phyloP scores from a whole-genome alignment of 306 rosid species.

The Vigna radiata region DNA sequence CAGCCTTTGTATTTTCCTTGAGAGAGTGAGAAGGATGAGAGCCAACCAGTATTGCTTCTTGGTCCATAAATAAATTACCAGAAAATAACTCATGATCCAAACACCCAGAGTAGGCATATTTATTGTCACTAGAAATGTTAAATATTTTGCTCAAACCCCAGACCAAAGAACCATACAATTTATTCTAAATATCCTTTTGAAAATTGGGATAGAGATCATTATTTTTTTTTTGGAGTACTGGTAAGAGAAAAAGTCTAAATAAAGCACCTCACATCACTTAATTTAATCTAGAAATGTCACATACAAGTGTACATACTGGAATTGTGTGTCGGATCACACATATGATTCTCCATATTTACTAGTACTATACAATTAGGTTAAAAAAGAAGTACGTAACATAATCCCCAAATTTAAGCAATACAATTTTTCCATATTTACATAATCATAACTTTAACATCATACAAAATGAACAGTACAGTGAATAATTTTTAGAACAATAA shows the following conservation, averaged over 20 bases:
- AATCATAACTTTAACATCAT: background rate
- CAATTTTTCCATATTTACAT: too few relatives aligned
- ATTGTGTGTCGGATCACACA: too few relatives aligned
- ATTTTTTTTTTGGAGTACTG: background rate
- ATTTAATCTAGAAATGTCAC: slow-evolving; percentile 12
- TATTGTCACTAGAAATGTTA: slow-evolving; percentile 3
- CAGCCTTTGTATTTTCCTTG: background rate
- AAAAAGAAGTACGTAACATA: too few relatives aligned
- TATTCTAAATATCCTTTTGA: slow-evolving; percentile 7
- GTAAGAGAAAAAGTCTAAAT: background rate
- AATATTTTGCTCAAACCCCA: slow-evolving; percentile 12
- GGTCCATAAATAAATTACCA: background rate
- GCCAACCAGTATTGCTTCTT: background rate
- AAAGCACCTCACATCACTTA: background rate
- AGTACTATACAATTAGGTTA: too few relatives aligned
- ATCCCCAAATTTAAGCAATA: too few relatives aligned
- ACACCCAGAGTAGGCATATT: background rate
- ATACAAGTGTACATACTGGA: too few relatives aligned
- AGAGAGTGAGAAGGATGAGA: background rate
- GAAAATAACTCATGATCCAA: background rate
- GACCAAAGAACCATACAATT: background rate
- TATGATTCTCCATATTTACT: too few relatives aligned
- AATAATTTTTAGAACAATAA: background rate
- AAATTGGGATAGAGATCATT: background rate
- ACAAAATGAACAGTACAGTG: background rate